Conservation (phyloP, 768 basidiomycete species). For the Suillus subluteus region DNA sequence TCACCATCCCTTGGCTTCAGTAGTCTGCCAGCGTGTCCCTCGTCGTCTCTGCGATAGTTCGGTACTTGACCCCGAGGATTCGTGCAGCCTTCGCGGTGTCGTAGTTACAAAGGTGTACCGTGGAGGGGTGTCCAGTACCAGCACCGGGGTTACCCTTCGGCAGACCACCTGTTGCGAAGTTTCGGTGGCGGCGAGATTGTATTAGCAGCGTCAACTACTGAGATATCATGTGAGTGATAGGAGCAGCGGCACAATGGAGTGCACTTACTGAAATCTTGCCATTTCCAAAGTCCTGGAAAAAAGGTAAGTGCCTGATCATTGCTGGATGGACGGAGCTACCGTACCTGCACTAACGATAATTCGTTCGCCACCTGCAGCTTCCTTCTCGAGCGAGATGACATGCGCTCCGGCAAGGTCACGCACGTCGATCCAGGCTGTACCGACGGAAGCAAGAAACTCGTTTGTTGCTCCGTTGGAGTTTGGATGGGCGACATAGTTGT, state of each 20-base stretch:
- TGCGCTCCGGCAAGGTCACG: slow-evolving; percentile 61
- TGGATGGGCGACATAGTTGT: slow-evolving; percentile 34
- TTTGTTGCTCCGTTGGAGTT: slow-evolving; percentile 27
- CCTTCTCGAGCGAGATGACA: slow-evolving; percentile 50
- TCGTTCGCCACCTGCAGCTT: slow-evolving; percentile 58
- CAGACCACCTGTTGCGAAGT: slow-evolving; percentile 28
- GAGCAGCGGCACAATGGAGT: not conserved
- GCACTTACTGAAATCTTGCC: slow-evolving; percentile 35
- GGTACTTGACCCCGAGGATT: slow-evolving; percentile 47
- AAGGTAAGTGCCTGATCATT: not conserved
- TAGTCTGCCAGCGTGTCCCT: slow-evolving; percentile 47
- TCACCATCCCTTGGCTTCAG: slow-evolving; percentile 47
- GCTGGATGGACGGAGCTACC: not conserved
- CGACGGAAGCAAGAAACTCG: slow-evolving; percentile 26
- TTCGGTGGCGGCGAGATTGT: slow-evolving; percentile 34
- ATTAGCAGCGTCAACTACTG: slow-evolving; percentile 44
- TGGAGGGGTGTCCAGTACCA: slow-evolving; percentile 27
- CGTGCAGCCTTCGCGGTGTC: slow-evolving; percentile 41
- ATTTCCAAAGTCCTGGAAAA: slow-evolving; percentile 29
- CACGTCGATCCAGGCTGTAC: slow-evolving; percentile 50
- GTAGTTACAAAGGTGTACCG: slow-evolving; percentile 34
- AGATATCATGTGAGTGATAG: not conserved
- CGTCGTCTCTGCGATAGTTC: slow-evolving; percentile 42
- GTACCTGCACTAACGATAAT: slow-evolving; percentile 50
- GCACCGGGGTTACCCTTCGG: slow-evolving; percentile 40